These are phyloP conservation scores for Acorus gramineus DNA, from an alignment of 106 monocot species.

Conservation along the genomic window DNA sequence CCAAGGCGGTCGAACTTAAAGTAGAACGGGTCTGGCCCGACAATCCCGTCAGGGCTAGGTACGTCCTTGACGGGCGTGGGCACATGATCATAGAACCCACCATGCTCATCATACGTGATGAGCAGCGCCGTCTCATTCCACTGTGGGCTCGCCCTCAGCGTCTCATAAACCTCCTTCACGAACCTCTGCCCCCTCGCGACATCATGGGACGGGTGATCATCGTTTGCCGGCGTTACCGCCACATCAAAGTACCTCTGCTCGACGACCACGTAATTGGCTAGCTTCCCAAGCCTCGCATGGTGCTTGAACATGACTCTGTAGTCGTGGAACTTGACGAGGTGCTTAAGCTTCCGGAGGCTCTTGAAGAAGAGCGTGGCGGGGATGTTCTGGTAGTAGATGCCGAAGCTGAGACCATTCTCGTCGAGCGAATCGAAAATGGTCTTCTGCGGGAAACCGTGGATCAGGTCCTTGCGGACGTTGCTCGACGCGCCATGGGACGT, in stretches of 20 bases:
- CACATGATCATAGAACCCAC: constrained; percentile 87
- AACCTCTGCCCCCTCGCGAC: constrained; percentile 65
- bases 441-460: constrained; percentile 75
- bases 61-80: constrained; percentile 71
- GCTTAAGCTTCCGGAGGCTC: constrained; percentile 60
- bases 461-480: constrained; percentile 73
- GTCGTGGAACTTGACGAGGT: constrained; percentile 53
- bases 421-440: constrained; percentile 78
- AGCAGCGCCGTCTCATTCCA: constrained; percentile 82
- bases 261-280: constrained; percentile 69
- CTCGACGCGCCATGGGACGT: constrained; percentile 75
- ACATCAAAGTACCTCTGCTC: constrained; percentile 75
- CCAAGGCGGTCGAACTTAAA: constrained; percentile 83
- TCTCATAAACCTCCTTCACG: constrained; percentile 78
- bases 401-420: constrained; percentile 45
- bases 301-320: constrained; percentile 60
- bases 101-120: constrained; percentile 86
- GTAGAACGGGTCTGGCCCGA: constrained; percentile 67
- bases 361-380: constrained; percentile 74
- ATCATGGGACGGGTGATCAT: constrained; percentile 83
- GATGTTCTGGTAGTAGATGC: constrained; percentile 87
- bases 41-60: constrained; percentile 77
- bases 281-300: constrained; percentile 54
- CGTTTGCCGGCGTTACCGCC: constrained; percentile 55
- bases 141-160: constrained; percentile 69